Evolutionary conservation across 768 basidiomycete species (phyloP).

Genomic region (Calocybe indica): DNA sequence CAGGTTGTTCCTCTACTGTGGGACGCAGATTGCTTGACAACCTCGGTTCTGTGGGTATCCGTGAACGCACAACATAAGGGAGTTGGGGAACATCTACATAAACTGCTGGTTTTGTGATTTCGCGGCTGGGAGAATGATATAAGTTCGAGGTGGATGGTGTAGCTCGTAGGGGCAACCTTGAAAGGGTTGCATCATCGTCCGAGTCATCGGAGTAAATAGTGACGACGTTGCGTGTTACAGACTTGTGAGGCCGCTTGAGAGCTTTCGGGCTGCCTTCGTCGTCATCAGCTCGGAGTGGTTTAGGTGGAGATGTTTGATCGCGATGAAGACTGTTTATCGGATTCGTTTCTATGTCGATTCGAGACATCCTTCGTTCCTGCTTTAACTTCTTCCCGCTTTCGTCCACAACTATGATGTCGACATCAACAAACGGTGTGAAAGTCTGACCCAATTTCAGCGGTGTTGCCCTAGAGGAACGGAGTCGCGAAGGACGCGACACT

Average conservation of each 20-base stretch:
- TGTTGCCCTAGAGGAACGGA: slow-evolving; percentile 15
- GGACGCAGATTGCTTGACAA: too few species aligned
- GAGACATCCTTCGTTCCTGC: slow-evolving; percentile 56
- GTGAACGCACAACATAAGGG: too few species aligned
- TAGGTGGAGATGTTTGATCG: background rate
- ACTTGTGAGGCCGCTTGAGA: slow-evolving; percentile 21
- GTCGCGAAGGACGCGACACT: slow-evolving; percentile 17
- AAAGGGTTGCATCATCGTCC: slow-evolving; percentile 23
- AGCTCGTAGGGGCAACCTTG: slow-evolving; percentile 5
- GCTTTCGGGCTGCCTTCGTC: slow-evolving; percentile 17
- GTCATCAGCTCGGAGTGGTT: slow-evolving; percentile 11
- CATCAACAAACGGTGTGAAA: slow-evolving; percentile 44
- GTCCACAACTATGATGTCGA: slow-evolving; percentile 68
- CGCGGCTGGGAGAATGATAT: too few species aligned
- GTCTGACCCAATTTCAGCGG: slow-evolving; percentile 30
- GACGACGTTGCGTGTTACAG: slow-evolving; percentile 18
- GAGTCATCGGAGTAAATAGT: slow-evolving; percentile 46
- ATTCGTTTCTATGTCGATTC: slow-evolving; percentile 35
- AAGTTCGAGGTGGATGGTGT: background rate
- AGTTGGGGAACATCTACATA: too few species aligned
- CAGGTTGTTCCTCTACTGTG: too few species aligned
- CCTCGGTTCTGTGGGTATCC: too few species aligned
- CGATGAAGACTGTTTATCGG: slow-evolving; percentile 6
- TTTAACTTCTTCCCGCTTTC: slow-evolving; percentile 49
- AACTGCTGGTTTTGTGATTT: too few species aligned